Conservation (phyloP, 371 early-diverging fungal genomes). For the Coemansia sp. region DNA sequence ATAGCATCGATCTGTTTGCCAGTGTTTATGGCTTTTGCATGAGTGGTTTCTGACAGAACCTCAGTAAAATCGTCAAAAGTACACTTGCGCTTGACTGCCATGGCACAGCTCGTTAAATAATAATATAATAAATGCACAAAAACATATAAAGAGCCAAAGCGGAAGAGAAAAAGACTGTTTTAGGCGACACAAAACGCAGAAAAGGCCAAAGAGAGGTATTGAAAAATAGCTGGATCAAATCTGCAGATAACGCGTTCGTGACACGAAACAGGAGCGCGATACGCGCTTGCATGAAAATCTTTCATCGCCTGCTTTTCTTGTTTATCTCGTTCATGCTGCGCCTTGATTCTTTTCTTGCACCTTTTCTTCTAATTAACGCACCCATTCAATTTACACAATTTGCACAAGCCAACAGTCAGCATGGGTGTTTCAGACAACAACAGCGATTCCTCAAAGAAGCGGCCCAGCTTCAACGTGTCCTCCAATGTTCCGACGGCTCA, state of each 20-base stretch:
- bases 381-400: background rate
- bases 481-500: conserved; percentile 19
- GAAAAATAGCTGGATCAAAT: background rate
- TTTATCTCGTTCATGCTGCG: background rate
- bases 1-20: conserved; percentile 11
- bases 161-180: no score
- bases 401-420: background rate
- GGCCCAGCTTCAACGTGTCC: conserved; percentile 20
- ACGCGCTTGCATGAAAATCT: background rate
- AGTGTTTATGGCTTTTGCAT: conserved; percentile 20
- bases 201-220: background rate
- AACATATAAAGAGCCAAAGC: background rate
- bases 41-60: background rate
- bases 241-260: background rate
- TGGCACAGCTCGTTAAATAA: background rate
- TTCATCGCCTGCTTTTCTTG: background rate
- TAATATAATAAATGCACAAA: background rate
- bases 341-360: background rate
- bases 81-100: conserved; percentile 29
- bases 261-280: background rate
- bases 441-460: conserved; percentile 3
- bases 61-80: conserved; percentile 1
- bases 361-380: background rate
- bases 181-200: no score
- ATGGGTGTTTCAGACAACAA: background rate